Conservation (phyloP, 768 basidiomycete genomes). For the Russula sp. region DNA sequence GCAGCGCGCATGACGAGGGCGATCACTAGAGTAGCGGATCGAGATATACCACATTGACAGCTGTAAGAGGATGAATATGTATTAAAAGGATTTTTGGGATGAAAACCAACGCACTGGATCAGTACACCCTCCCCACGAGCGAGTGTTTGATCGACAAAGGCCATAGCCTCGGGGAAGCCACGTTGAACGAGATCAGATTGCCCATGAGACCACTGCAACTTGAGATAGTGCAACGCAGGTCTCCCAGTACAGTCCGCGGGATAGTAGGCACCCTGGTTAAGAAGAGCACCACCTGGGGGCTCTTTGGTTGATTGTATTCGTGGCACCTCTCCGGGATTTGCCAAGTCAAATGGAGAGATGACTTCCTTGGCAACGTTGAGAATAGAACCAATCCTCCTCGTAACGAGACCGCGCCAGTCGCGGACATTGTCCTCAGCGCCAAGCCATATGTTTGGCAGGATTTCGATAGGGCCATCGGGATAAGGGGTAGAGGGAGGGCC, state of each 20-base stretch:
- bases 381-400: conserved; percentile 70
- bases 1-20: conserved; percentile 94
- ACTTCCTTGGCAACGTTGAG: conserved; percentile 96
- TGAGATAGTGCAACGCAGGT: conserved; percentile 81
- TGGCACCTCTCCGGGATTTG: conserved; percentile 38
- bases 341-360: conserved; percentile 56
- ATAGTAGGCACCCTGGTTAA: conserved; percentile 50
- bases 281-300: conserved; percentile 50
- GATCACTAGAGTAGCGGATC: conserved; percentile 85
- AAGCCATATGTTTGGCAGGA: conserved; percentile 83
- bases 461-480: conserved; percentile 70
- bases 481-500: conserved; percentile 65
- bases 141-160: conserved; percentile 73
- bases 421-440: conserved; percentile 90
- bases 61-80: conserved; percentile 33
- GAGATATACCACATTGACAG: conserved; percentile 91
- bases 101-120: conserved; percentile 63
- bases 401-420: conserved; percentile 65
- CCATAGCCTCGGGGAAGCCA: conserved; percentile 76
- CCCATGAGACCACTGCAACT: conserved; percentile 91
- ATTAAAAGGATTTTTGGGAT: background rate
- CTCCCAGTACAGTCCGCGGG: conserved; percentile 66
- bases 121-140: conserved; percentile 73
- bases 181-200: conserved; percentile 77
- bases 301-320: conserved; percentile 50